Percentiles rank a stretch among this genome's conserved stretches.
Conservation (phyloP, 2,329 filamentous ascomycete genomes). For the Pseudogymnoascus sp. region DNA sequence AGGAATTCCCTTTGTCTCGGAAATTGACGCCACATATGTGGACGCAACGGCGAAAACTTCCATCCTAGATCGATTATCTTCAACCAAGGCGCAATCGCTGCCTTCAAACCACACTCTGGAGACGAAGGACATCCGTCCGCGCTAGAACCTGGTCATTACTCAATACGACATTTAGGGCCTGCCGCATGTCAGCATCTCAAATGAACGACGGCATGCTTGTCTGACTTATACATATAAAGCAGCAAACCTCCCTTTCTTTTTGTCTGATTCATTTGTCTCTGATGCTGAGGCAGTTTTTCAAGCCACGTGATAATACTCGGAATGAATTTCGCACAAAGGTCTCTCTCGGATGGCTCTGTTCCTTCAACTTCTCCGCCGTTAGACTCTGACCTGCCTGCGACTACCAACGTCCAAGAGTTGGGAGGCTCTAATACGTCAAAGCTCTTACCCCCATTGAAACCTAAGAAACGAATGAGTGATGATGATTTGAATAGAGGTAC, state of each 20-base stretch:
- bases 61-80: too few species aligned
- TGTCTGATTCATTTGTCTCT: background rate
- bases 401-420: background rate
- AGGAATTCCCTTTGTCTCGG: too few species aligned
- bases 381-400: background rate
- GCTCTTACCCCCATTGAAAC: background rate
- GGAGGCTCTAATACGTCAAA: background rate
- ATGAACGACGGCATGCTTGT: background rate
- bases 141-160: background rate
- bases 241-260: background rate
- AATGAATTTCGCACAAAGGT: background rate
- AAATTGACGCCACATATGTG: too few species aligned
- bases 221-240: background rate
- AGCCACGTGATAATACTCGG: background rate
- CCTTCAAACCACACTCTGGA: too few species aligned
- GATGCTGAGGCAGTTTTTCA: too few species aligned
- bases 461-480: background rate
- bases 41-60: too few species aligned
- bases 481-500: background rate
- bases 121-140: too few species aligned
- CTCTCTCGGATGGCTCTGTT: background rate
- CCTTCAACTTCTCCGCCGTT: background rate
- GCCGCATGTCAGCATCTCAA: background rate
- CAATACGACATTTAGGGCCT: too few species aligned
- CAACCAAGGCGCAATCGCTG: too few species aligned